A percentile compares a stretch with the other conserved stretches of the same genome.
Evolutionary conservation across 2,329 filamentous ascomycete genomes (phyloP).

Genomic region (Ophiostoma novo-ulmi): DNA sequence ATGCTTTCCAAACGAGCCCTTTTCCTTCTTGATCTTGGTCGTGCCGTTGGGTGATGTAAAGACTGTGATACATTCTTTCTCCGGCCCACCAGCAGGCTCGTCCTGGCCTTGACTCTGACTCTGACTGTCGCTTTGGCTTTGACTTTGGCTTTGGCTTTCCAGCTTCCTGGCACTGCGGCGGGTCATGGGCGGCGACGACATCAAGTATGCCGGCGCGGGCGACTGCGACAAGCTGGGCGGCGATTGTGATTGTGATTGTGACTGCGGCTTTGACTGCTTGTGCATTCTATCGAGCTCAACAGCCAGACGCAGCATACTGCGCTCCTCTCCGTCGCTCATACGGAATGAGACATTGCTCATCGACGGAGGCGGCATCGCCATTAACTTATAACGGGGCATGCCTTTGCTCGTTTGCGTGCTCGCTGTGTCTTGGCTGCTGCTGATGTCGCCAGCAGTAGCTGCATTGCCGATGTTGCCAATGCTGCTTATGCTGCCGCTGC

Average conservation of each 20-base stretch:
- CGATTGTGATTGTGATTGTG: background rate
- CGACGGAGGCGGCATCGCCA: conserved; percentile 19
- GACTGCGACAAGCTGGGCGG: conserved; percentile 7
- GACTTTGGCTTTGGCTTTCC: background rate
- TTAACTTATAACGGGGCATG: conserved; percentile 18
- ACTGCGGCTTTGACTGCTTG: conserved; percentile 28
- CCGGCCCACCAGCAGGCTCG: conserved; percentile 28
- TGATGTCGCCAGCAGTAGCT: background rate
- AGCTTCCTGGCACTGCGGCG: conserved; percentile 17
- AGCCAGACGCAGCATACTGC: conserved; percentile 45
- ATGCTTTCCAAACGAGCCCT: background rate
- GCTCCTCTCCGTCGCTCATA: conserved; percentile 44
- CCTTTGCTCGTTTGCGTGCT: background rate
- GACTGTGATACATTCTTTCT: conserved; percentile 33
- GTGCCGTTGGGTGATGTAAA: conserved; percentile 18
- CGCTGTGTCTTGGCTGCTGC: background rate
- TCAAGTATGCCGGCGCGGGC: conserved; percentile 27
- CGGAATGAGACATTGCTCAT: conserved; percentile 36
- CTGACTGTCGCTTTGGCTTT: conserved; percentile 21
- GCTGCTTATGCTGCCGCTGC: background rate
- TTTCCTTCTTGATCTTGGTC: conserved; percentile 20
- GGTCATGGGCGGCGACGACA: conserved; percentile 25
- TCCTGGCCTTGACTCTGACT: background rate
- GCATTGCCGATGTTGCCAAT: background rate
- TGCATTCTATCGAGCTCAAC: conserved; percentile 42